Base-by-base conservation (phyloP, 2,329 filamentous ascomycete species). In the Neoarthrinium moseri region DNA sequence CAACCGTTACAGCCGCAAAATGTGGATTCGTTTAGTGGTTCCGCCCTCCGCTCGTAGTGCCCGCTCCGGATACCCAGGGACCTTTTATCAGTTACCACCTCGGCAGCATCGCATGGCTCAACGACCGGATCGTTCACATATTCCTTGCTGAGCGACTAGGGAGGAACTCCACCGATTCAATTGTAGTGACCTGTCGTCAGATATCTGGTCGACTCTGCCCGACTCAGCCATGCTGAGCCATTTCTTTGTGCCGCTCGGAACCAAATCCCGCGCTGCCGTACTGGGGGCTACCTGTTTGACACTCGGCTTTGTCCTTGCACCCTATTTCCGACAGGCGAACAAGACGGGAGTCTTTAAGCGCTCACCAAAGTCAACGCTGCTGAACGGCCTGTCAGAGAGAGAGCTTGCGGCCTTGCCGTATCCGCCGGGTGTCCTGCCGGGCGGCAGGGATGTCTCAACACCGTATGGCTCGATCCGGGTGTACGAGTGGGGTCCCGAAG, bases 401-500 rank as follows among this genome's bases (percentile, higher is more conserved):
- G 65, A 73, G 50, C 64, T 66, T 36, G 59, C 61, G 29, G 56
- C 59, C 18, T 62, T 77, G 6, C 77, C 82, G 3, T 90, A 94
- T 62, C 87, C 87, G 2, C 81, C 81, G 3, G 77, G 89, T 63
- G 77, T 78, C 13, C 75, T 91, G 12, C 87, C 86, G 0, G 85
- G 87, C 6, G 80, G 71, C 0, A 77, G 87, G 47, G 81, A 90
- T 60, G 81, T 94, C 13, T 61, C 71, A 11, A 86, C 82, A 4
- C 81, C 84, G 5, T 91, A 89, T 59, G 89, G 89, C 13, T 80
- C 70, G 4, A 79, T 89, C 50, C 73, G 84, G 36, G 83, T 89
- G 3, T 92, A 90, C 61, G 90, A 95, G 71, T 94, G 85, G 78
- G 90, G 90, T 0, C 86, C 87, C 0, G 75, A 81, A 48, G 69